Base-by-base conservation (phyloP, 306 rosid species). In the Quercus alba region DNA sequence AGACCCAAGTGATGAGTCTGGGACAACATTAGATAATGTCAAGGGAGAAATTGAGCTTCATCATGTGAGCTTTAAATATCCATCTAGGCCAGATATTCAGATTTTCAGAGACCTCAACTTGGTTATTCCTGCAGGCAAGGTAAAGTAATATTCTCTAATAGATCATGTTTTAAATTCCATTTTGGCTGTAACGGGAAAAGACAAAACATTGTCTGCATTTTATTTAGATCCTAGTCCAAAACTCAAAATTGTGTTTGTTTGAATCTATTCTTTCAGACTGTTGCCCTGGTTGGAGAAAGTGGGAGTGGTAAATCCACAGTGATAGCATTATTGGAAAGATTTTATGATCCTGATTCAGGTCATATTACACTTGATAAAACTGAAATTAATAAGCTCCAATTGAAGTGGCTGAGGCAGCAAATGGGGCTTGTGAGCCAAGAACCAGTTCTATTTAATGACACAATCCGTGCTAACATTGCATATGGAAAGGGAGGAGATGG, bases 281-380 rank as follows among this genome's bases (percentile, higher is more conserved):
- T 92, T 28, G 98, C 97, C 35, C 88, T 94, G 63, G 98, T 94
- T 35, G 98, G 98, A 76, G 97, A 94, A 87, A 94, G 98, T 82
- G 98, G 98, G 57, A 94, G 98, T 55, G 97, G 98, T 6, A 94
- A 94, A 87, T 94, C 98, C 19, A 92, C 98, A 1, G 92, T 92
- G 76, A 81, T 94, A n/a, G 88, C 97, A 13, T 77, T 94, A 83
- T 73, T 94, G 74, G 93, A 94, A 31, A 89, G 98, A 85, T 94
- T 94, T 77, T 94, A 92, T 82, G 89, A 94, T 79, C 97, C 97
- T 3, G 96, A 92, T 75, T 91, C 94, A 46, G 97, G 97, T 15
- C 78, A 79, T 67, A 90, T 94, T 70, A 90, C 88, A 69, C 84
- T 94, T 31, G 98, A 94, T 72, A 97, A 93, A 14, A 72, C 85